phyloP scores from a whole-genome alignment of 1,284 basidiomycete genomes.

The Rhodotorula mucilaginosa region DNA sequence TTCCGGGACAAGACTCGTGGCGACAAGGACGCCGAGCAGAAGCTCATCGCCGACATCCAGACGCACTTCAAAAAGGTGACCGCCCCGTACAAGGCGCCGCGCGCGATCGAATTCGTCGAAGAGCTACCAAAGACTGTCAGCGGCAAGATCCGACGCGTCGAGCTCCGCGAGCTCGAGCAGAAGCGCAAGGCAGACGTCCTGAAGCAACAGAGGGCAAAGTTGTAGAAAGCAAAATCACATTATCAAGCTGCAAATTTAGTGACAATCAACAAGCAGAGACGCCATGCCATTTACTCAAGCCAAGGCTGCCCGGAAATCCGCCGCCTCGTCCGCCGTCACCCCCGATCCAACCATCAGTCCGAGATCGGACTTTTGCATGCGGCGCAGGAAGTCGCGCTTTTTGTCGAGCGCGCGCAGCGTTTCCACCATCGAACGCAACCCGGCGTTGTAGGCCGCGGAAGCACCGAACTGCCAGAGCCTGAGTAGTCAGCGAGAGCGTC shows the following conservation, averaged over 20 bases:
- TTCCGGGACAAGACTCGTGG: slow-evolving; percentile 14
- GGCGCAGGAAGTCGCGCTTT: slow-evolving; percentile 19
- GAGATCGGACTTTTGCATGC: not conserved
- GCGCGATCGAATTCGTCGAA: slow-evolving; percentile 26
- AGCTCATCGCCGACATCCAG: slow-evolving; percentile 29
- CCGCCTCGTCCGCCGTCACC: slow-evolving; percentile 5
- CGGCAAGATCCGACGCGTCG: slow-evolving; percentile 34
- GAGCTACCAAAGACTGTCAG: slow-evolving; percentile 34
- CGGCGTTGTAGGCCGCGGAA: slow-evolving; percentile 3
- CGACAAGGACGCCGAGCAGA: slow-evolving; percentile 4
- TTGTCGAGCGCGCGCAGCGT: not conserved
- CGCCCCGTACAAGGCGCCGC: slow-evolving; percentile 38
- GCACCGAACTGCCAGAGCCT: not conserved
- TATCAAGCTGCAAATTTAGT: not conserved
- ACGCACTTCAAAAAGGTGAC: slow-evolving; percentile 21
- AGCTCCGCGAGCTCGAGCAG: slow-evolving; percentile 35
- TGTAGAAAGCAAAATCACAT: not conserved
- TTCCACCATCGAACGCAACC: slow-evolving; percentile 1
- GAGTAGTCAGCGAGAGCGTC: not conserved
- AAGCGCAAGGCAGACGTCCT: slow-evolving; percentile 31
- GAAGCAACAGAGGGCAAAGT: slow-evolving; percentile 23
- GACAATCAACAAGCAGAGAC: not conserved
- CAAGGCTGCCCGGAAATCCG: slow-evolving; percentile 13
- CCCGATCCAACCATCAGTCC: slow-evolving; percentile 4
- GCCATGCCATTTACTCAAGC: not conserved